Evolutionary conservation across 1,284 basidiomycete genomes (phyloP).

Genomic region (Mycena sp.): DNA sequence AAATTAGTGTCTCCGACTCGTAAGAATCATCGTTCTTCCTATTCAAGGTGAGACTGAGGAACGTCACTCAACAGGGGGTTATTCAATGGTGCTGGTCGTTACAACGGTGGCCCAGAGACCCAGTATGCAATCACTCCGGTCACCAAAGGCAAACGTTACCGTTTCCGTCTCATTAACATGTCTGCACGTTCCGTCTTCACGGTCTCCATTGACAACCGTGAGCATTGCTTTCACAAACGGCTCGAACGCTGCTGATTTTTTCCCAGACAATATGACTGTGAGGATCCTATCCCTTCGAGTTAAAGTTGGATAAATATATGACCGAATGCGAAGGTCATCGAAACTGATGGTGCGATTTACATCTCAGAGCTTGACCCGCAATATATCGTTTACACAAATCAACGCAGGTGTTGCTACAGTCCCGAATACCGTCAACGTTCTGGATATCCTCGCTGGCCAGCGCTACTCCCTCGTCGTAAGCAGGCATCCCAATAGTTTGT

Average conservation of each 20-base stretch:
- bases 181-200: constrained; percentile 31
- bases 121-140: constrained; percentile 40
- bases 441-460: constrained; percentile 48
- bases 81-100: too few species aligned
- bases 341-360: constrained; percentile 34
- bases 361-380: too few species aligned
- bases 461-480: constrained; percentile 48
- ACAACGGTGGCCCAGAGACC: constrained; percentile 39
- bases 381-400: too few species aligned
- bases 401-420: constrained; percentile 15
- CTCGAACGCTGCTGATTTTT: neutral
- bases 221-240: neutral
- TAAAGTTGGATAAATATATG: neutral
- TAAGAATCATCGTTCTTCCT: too few species aligned
- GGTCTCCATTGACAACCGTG: constrained; percentile 49
- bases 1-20: too few species aligned
- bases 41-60: too few species aligned
- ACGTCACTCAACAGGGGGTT: too few species aligned
- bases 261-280: constrained; percentile 22
- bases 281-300: neutral
- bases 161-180: constrained; percentile 56
- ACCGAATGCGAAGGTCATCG: constrained; percentile 38
- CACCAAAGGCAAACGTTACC: constrained; percentile 44
- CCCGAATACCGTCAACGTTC: constrained; percentile 42
- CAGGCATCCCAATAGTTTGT: neutral